Evolutionary conservation across 2,329 filamentous ascomycete genomes (phyloP).

Genomic region (Neonectria ditissima): DNA sequence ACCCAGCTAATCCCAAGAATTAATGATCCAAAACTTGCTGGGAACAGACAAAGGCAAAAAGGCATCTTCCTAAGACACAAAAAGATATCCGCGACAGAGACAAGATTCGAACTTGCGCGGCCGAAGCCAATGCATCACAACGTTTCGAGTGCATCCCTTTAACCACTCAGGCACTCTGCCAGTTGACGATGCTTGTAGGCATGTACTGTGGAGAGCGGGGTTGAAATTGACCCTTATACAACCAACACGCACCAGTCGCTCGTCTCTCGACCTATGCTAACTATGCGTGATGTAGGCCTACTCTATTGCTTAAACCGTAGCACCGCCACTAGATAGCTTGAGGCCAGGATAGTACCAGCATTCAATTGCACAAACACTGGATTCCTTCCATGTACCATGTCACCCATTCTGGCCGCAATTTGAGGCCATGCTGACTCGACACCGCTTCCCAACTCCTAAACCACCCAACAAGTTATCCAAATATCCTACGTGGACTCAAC

Average conservation of each 20-base stretch:
- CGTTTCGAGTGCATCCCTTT: slow-evolving; percentile 33
- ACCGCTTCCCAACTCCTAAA: not conserved
- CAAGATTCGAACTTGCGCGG: slow-evolving; percentile 38
- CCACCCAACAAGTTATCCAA: not conserved
- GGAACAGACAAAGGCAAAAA: not conserved
- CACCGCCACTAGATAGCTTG: not conserved
- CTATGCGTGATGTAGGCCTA: too few relatives aligned
- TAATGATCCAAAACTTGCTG: too few relatives aligned
- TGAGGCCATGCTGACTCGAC: not conserved
- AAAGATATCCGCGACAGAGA: slow-evolving; percentile 27
- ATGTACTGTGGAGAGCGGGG: not conserved
- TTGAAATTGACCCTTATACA: slow-evolving; percentile 5
- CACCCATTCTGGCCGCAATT: not conserved
- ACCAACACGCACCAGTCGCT: not conserved
- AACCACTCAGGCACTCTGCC: slow-evolving; percentile 37
- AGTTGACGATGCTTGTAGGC: slow-evolving; percentile 1
- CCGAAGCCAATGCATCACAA: slow-evolving; percentile 30
- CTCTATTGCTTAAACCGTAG: too few relatives aligned
- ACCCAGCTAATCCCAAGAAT: too few relatives aligned
- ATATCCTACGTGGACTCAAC: not conserved
- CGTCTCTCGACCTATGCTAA: too few relatives aligned
- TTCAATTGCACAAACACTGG: not conserved
- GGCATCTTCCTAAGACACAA: not conserved
- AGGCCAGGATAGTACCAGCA: not conserved
- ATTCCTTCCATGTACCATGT: not conserved